Conservation (phyloP, 225 moss, liverwort and hornwort species). For the Climacium dendroides region DNA sequence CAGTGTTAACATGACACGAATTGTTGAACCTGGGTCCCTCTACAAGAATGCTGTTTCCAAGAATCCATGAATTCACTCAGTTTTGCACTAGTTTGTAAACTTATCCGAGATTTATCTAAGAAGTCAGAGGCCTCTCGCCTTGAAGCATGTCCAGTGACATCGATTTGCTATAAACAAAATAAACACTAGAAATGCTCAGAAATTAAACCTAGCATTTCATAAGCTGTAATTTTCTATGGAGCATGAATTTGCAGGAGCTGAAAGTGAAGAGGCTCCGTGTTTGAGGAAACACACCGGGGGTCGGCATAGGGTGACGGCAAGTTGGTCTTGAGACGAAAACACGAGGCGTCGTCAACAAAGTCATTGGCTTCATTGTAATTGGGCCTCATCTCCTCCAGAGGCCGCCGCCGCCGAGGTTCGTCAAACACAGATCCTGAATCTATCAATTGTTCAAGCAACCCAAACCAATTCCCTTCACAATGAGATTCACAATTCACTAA, state of each 20-base stretch:
- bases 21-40: neutral
- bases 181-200: neutral
- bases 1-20: neutral
- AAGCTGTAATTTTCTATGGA: too few relatives aligned
- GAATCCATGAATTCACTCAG: neutral
- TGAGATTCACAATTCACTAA: neutral
- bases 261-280: neutral
- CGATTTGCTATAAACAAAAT: neutral
- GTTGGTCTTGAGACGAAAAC: neutral
- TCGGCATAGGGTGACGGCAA: neutral
- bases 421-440: neutral
- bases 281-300: neutral
- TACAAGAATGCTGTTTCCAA: neutral
- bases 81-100: neutral
- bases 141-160: neutral
- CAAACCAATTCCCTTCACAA: neutral
- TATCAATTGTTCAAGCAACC: neutral
- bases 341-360: neutral
- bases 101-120: neutral
- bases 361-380: neutral
- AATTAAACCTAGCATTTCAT: neutral
- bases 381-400: neutral
- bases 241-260: neutral
- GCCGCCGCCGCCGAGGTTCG: neutral
- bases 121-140: neutral